phyloP scores from a whole-genome alignment of 2,329 filamentous ascomycete genomes.

The Ophiostoma novo-ulmi region DNA sequence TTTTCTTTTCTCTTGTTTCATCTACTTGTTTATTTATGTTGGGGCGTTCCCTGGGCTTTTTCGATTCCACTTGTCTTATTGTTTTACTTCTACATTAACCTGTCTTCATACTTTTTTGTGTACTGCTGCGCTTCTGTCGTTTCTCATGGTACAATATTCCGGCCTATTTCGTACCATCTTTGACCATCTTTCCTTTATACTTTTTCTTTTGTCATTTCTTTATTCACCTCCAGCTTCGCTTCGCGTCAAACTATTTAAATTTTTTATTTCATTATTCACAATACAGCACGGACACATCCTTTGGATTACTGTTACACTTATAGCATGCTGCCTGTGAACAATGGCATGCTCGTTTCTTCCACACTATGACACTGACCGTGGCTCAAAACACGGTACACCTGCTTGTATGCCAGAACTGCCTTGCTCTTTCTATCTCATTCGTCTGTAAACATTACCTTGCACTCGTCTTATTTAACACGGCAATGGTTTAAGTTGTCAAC shows the following conservation, averaged over 20 bases:
- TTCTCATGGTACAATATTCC: not conserved
- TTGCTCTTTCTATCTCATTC: no score
- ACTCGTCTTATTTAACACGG: no score
- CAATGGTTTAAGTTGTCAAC: no score
- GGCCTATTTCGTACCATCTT: not conserved
- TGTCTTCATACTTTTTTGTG: not conserved
- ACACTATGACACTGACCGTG: no score
- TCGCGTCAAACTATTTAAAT: conserved; percentile 9
- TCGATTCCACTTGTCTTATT: conserved; percentile 2
- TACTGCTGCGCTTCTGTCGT: not conserved
- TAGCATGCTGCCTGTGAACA: not conserved
- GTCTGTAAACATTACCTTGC: no score
- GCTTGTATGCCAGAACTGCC: no score
- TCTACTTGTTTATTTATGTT: not conserved
- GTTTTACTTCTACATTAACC: not conserved
- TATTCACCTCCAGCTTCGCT: conserved; percentile 3
- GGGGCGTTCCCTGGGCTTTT: conserved; percentile 12
- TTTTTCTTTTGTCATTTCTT: conserved; percentile 6
- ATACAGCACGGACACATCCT: not conserved
- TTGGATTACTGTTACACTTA: not conserved
- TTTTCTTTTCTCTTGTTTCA: not conserved
- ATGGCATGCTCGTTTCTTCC: no score
- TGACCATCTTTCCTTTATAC: not conserved
- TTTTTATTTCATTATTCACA: conserved; percentile 5
- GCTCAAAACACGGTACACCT: no score